Evolutionary conservation across 2,329 filamentous ascomycete genomes (phyloP).

Genomic region (Venturia nashicola): DNA sequence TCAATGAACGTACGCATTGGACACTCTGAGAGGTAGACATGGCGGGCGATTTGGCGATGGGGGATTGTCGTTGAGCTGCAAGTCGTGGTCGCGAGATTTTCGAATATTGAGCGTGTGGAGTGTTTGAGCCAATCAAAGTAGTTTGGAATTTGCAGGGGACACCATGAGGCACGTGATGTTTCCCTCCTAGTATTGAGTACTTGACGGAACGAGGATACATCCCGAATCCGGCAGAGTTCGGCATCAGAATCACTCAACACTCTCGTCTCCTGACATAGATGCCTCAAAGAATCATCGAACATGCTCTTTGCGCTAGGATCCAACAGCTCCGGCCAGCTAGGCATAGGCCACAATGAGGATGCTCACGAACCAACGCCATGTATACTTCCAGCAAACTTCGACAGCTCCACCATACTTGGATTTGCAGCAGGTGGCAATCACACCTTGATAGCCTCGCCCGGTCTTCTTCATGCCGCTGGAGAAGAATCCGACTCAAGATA

Average conservation of each 20-base stretch:
- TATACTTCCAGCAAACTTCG: background rate
- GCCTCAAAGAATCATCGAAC: background rate
- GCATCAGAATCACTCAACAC: background rate
- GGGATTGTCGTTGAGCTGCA: background rate
- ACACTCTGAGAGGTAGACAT: slow-evolving; percentile 11
- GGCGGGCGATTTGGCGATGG: background rate
- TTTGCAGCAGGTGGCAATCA: slow-evolving; percentile 72
- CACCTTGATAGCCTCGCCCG: slow-evolving; percentile 45
- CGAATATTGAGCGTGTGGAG: background rate
- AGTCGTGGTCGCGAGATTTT: background rate
- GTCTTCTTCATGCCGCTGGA: slow-evolving; percentile 14
- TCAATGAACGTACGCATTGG: slow-evolving; percentile 10
- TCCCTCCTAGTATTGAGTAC: too few relatives aligned
- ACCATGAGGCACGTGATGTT: background rate
- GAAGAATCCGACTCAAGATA: slow-evolving; percentile 1
- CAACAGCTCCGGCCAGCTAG: slow-evolving; percentile 41
- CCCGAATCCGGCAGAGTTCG: background rate
- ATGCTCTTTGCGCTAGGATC: slow-evolving; percentile 36
- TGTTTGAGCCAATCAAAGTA: background rate
- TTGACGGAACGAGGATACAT: too few relatives aligned
- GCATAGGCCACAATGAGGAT: slow-evolving; percentile 31
- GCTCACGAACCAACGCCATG: slow-evolving; percentile 20
- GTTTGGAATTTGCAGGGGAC: background rate
- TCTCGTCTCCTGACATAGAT: background rate
- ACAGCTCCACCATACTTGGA: slow-evolving; percentile 5